Conservation (phyloP, 2,329 filamentous ascomycete species). For the Rachicladosporium sp. region DNA sequence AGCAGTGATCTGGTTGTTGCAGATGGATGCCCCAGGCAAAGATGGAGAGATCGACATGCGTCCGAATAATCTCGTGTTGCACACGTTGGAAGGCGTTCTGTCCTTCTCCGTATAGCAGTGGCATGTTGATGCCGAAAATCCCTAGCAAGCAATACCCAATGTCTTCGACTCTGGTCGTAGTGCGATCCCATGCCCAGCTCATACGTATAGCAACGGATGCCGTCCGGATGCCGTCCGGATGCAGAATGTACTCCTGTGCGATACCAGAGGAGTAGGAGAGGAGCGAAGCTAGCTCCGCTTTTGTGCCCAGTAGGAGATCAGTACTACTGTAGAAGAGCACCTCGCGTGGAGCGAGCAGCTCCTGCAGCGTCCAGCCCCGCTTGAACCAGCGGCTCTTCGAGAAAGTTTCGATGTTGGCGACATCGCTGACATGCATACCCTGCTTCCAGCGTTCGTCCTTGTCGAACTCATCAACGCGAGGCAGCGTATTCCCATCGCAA, state of each 20-base stretch:
- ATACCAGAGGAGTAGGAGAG: too few species aligned
- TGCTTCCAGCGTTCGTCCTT: not conserved
- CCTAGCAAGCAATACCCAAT: conserved; percentile 13
- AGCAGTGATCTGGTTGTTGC: too few species aligned
- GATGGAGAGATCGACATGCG: conserved; percentile 12
- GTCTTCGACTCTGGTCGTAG: conserved; percentile 11
- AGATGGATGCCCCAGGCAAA: conserved; percentile 10
- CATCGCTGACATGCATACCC: conserved; percentile 1
- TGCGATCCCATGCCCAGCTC: conserved; percentile 12
- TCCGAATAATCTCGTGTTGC: conserved; percentile 15
- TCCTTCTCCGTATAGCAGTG: conserved; percentile 14
- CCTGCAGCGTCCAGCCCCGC: conserved; percentile 3
- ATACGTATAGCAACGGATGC: conserved; percentile 3
- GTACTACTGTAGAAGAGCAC: conserved; percentile 1
- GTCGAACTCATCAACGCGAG: not conserved
- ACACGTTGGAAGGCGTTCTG: conserved; percentile 12
- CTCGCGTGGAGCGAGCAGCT: not conserved
- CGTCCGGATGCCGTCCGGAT: too few species aligned
- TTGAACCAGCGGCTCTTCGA: not conserved
- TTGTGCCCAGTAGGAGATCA: conserved; percentile 2
- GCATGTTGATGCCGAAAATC: conserved; percentile 15
- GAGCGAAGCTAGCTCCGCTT: not conserved
- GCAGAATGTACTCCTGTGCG: too few species aligned
- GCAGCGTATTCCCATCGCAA: conserved; percentile 2
- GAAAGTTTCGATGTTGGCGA: not conserved